These are phyloP conservation scores for Lepidium africanum DNA, from an alignment of 345 rosid genomes.

Conservation along the genomic window DNA sequence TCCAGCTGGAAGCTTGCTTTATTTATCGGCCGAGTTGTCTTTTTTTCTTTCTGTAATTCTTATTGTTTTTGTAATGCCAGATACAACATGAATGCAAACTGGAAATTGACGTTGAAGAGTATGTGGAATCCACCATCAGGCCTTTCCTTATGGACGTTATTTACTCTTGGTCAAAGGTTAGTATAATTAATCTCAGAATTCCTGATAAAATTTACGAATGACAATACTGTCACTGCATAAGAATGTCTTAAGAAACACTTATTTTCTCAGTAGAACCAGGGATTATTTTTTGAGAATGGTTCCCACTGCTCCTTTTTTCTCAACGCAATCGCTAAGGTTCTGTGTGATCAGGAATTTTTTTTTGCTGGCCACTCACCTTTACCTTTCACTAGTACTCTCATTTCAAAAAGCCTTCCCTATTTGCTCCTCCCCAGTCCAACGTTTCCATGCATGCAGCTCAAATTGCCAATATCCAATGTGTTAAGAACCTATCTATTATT, in stretches of 20 bases:
- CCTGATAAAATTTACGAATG: background rate
- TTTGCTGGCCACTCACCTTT: too few relatives aligned
- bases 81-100: conserved; percentile 97
- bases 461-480: too few relatives aligned
- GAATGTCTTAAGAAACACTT: background rate
- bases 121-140: conserved; percentile 91
- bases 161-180: conserved; percentile 94
- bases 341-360: too few relatives aligned
- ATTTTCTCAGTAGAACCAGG: background rate
- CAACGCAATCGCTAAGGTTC: too few relatives aligned
- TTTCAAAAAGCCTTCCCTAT: too few relatives aligned
- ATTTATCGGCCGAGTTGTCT: background rate
- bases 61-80: conserved; percentile 31
- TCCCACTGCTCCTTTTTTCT: too few relatives aligned
- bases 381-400: too few relatives aligned
- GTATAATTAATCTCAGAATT: conserved; percentile 19
- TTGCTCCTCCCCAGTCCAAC: too few relatives aligned
- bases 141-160: conserved; percentile 94
- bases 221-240: background rate
- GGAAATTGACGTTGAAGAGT: conserved; percentile 82
- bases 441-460: too few relatives aligned
- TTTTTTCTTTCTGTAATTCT: background rate
- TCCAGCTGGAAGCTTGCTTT: background rate
- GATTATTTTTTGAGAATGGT: background rate
- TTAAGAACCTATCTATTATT: too few relatives aligned